Evolutionary conservation across 1,139 yeast species (phyloP).

Genomic region (Zygoascus meyerae): DNA sequence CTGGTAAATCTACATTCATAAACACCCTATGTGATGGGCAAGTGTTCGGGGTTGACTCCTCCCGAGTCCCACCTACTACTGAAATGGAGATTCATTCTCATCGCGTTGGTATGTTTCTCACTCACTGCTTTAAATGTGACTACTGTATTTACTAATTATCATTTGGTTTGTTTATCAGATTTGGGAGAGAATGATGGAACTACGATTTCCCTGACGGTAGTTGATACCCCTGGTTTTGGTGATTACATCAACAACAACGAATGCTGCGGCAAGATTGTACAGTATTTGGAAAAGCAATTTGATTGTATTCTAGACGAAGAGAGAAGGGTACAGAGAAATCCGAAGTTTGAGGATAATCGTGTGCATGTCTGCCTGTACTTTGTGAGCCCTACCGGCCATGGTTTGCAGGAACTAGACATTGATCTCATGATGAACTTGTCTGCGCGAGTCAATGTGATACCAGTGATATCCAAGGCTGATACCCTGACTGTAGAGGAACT

Average conservation of each 20-base stretch:
- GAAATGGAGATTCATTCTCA: constrained; percentile 24
- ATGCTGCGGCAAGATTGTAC: constrained; percentile 60
- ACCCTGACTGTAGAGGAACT: constrained; percentile 76
- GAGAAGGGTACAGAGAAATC: constrained; percentile 80
- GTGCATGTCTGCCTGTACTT: constrained; percentile 70
- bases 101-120: constrained; percentile 14
- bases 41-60: constrained; percentile 13
- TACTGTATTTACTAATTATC: neutral
- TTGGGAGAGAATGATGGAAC: constrained; percentile 52
- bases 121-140: neutral
- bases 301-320: constrained; percentile 91
- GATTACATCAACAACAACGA: constrained; percentile 61
- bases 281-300: constrained; percentile 79
- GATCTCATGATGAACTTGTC: constrained; percentile 74
- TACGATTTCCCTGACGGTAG: constrained; percentile 49
- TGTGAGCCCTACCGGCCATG: constrained; percentile 70
- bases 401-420: constrained; percentile 66
- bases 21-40: constrained; percentile 78
- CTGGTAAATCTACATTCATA: constrained; percentile 79
- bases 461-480: constrained; percentile 84
- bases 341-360: constrained; percentile 64
- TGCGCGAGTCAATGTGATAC: constrained; percentile 77
- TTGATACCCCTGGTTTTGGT: constrained; percentile 81
- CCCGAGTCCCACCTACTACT: constrained; percentile 15
- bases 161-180: constrained; percentile 13